Evolutionary conservation across 768 basidiomycete genomes (phyloP).

Genomic region (Basidioascus undulatus): DNA sequence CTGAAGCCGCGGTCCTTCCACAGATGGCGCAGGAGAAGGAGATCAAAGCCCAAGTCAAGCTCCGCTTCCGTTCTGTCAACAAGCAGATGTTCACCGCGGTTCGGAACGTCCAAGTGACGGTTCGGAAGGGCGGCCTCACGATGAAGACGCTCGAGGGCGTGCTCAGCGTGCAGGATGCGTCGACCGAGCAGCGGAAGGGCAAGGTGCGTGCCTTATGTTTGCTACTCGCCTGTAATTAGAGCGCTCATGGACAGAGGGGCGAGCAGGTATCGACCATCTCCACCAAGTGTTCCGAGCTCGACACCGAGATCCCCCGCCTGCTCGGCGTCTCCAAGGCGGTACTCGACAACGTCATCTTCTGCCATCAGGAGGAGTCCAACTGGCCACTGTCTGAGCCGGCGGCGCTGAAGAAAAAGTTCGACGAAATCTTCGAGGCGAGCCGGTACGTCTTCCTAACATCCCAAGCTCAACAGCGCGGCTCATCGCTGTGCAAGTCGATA

Average conservation of each 20-base stretch:
- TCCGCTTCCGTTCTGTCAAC: conserved; percentile 76
- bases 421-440: conserved; percentile 97
- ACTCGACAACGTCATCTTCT: conserved; percentile 96
- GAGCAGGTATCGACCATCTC: conserved; percentile 71
- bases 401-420: conserved; percentile 91
- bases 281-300: conserved; percentile 93
- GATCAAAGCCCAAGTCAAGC: conserved; percentile 92
- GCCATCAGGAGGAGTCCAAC: conserved; percentile 96
- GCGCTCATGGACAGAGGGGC: background rate
- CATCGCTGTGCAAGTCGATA: conserved; percentile 17
- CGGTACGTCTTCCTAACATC: conserved; percentile 26
- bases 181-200: conserved; percentile 35
- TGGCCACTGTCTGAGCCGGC: conserved; percentile 89
- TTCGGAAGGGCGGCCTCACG: conserved; percentile 68
- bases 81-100: conserved; percentile 72
- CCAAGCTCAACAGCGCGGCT: no score
- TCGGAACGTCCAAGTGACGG: conserved; percentile 71
- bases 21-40: conserved; percentile 94
- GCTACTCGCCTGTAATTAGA: background rate
- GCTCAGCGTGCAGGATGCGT: conserved; percentile 46
- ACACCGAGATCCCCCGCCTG: conserved; percentile 71
- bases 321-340: conserved; percentile 96
- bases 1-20: background rate
- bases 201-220: conserved; percentile 43
- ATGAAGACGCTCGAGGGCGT: conserved; percentile 97